A percentile compares a stretch with the other conserved stretches of the same genome.
Conservation (phyloP, 2,329 filamentous ascomycete genomes). For the Nigrospora osmanthi region DNA sequence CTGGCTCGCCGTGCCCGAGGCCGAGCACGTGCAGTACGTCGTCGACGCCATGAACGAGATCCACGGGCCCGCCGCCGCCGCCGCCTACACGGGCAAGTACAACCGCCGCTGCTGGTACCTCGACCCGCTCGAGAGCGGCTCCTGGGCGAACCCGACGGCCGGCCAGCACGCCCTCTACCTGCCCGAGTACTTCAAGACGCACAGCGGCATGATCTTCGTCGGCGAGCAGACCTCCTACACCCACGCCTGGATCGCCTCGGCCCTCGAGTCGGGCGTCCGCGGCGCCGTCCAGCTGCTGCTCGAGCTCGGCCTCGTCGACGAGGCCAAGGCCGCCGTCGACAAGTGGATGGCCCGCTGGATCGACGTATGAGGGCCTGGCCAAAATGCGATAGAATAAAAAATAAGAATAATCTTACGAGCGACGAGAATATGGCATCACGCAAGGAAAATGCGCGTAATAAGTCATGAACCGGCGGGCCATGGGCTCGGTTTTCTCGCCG, state of each 20-base stretch:
- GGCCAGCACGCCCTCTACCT: conserved; percentile 64
- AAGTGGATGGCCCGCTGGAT: conserved; percentile 68
- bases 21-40: conserved; percentile 54
- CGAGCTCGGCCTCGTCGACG: conserved; percentile 59
- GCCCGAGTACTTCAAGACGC: conserved; percentile 65
- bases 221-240: conserved; percentile 66
- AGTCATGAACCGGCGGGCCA: too few relatives aligned
- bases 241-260: conserved; percentile 62
- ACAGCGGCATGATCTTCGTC: conserved; percentile 61
- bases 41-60: conserved; percentile 60
- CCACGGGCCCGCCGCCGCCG: conserved; percentile 51
- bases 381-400: too few relatives aligned
- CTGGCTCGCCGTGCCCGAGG: conserved; percentile 41
- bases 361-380: conserved; percentile 19
- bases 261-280: conserved; percentile 59
- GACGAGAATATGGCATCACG: too few relatives aligned
- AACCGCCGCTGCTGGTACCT: conserved; percentile 58
- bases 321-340: conserved; percentile 55
- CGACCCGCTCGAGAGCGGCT: conserved; percentile 52
- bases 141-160: conserved; percentile 52
- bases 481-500: too few relatives aligned
- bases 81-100: conserved; percentile 59
- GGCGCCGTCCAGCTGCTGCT: conserved; percentile 58
- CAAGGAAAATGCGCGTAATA: too few relatives aligned
- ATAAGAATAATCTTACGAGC: too few relatives aligned